phyloP scores from a whole-genome alignment of 306 rosid genomes.

The Canavalia ensiformis region DNA sequence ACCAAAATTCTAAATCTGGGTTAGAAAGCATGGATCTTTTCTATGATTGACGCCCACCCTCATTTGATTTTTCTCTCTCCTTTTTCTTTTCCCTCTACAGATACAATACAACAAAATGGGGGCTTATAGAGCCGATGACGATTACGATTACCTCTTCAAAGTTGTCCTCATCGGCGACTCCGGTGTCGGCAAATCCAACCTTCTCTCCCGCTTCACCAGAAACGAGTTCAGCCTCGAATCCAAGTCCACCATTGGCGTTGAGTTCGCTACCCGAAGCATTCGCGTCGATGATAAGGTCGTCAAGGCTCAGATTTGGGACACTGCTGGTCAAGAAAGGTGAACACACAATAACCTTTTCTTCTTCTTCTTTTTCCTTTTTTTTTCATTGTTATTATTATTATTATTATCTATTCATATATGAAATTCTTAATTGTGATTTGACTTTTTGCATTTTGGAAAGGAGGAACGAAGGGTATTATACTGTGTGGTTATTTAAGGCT shows the following conservation, averaged over 20 bases:
- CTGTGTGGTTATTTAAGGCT: slow-evolving; percentile 18
- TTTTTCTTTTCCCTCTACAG: slow-evolving; percentile 32
- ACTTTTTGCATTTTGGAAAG: not conserved
- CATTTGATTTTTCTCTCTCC: slow-evolving; percentile 27
- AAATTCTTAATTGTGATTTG: not conserved
- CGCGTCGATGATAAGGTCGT: slow-evolving; percentile 81
- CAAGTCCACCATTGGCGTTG: slow-evolving; percentile 89
- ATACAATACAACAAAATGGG: slow-evolving; percentile 57
- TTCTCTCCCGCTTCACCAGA: slow-evolving; percentile 75
- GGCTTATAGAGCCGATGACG: slow-evolving; percentile 83
- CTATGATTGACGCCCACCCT: not conserved
- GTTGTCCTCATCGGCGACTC: slow-evolving; percentile 90
- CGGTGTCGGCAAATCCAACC: slow-evolving; percentile 86
- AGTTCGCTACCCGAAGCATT: slow-evolving; percentile 91
- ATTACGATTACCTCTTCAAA: slow-evolving; percentile 89
- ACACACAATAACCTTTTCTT: not conserved
- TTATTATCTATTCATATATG: not conserved
- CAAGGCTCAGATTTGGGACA: slow-evolving; percentile 97
- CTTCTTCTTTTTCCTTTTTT: not conserved
- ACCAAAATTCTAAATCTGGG: slow-evolving; percentile 39
- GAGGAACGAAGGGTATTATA: not conserved
- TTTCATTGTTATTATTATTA: not conserved
- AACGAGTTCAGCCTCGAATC: slow-evolving; percentile 90
- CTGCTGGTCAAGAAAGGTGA: slow-evolving; percentile 92
- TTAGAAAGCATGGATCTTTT: no score